These are phyloP conservation scores for Umbelopsis sp. DNA, from an alignment of 192 early-diverging fungal genomes.

Conservation along the genomic window DNA sequence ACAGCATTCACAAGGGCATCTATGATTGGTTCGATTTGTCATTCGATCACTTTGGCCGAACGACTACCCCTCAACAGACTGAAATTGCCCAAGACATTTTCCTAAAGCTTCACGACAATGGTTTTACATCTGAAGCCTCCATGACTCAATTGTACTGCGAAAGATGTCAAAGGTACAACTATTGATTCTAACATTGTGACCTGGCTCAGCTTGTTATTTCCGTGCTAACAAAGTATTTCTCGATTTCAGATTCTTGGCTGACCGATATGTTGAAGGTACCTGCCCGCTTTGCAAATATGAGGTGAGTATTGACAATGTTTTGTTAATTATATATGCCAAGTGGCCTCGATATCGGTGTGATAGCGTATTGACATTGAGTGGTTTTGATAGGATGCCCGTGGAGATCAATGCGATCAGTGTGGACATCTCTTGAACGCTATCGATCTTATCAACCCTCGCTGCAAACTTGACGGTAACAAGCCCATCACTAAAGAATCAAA, in stretches of 20 bases:
- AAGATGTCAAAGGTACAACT: conserved; percentile 69
- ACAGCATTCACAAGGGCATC: conserved; percentile 78
- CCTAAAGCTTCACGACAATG: conserved; percentile 68
- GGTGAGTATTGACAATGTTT: conserved; percentile 28
- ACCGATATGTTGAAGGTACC: conserved; percentile 96
- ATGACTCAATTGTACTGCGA: conserved; percentile 92
- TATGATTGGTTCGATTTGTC: conserved; percentile 96
- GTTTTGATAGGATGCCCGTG: conserved; percentile 78
- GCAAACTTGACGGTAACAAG: conserved; percentile 85
- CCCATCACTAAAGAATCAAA: conserved; percentile 83
- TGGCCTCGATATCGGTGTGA: too few relatives aligned
- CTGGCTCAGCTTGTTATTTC: background rate
- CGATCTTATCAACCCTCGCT: conserved; percentile 91
- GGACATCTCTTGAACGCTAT: conserved; percentile 88
- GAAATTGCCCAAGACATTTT: conserved; percentile 93
- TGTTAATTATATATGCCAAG: too few relatives aligned
- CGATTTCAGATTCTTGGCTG: conserved; percentile 81
- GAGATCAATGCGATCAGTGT: conserved; percentile 98
- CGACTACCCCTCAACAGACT: conserved; percentile 89
- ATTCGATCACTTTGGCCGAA: conserved; percentile 97
- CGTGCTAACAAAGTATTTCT: background rate
- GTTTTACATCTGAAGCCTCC: conserved; percentile 70
- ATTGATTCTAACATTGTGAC: too few relatives aligned
- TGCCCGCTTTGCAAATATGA: conserved; percentile 90
- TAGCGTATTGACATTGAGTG: too few relatives aligned